Evolutionary conservation across 192 early-diverging fungal genomes (phyloP), one percentile per base, ranked within the genome.

Genomic region (Dissophora globulifera): DNA sequence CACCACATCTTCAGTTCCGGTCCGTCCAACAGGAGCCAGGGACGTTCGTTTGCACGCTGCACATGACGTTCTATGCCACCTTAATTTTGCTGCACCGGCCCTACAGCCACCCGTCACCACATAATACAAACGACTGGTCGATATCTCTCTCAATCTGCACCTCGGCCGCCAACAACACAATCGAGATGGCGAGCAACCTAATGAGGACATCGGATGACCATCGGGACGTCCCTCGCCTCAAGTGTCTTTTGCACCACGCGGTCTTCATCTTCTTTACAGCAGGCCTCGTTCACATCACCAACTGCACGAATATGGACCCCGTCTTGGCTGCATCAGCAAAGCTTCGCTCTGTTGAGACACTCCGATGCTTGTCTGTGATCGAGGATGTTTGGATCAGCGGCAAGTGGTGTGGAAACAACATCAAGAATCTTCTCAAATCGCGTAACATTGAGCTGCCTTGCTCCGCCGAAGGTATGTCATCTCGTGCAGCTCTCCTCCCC

Each of bases 81-180:
- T 47, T 88, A 31, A 88, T 85, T 42, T 42, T 88, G 38, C 54
- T 88, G 13, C 86, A 88, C 50, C 75, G 83, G 20, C 82, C 86
- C 3, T 88, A 85, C 63, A 82, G 67, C 38, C 80, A 63, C 67
- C 41, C 42, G 33, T 52, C 65, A 19, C 26, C 58, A 4, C 33
- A 54, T n/a, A 65, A 50, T 32, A 48, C 58, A 1, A 53, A 59
- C 10, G 72, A 66, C 26, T 60, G 63, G 20, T 61, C 72, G 3
- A 67, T 76, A 17, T 82, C 81, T 2, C 62, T 69, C 31, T 70
- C 78, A 4, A 70, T 78, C 40, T 79, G 75, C 52, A 79, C 81
- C 13, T 68, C 68, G 3, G 81, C 81, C 6, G 81, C 81, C 17
- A 79, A 75, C 26, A 68, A 75, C 32, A 69, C 72, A 1, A 79